These are phyloP conservation scores for Trichosporon faecale DNA, from an alignment of 1,284 basidiomycete species.

Conservation along the genomic window DNA sequence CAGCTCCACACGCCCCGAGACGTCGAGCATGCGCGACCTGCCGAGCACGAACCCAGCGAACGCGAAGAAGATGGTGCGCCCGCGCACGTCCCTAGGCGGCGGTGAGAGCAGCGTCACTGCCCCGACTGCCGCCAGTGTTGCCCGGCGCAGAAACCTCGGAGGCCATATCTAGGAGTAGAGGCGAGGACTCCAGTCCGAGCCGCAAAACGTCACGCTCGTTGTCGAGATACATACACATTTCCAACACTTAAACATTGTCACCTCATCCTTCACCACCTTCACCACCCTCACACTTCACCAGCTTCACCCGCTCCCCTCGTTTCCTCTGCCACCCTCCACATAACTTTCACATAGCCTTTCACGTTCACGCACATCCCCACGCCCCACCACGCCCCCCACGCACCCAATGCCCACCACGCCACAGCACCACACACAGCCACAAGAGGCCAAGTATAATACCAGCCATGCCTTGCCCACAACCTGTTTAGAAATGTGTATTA, in stretches of 20 bases:
- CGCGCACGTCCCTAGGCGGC: background rate
- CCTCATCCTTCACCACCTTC: no score
- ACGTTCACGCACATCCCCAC: background rate
- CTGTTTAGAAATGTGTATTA: background rate
- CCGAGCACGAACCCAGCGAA: background rate
- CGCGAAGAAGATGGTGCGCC: background rate
- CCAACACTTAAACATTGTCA: no score
- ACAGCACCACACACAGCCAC: background rate
- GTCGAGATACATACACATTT: background rate
- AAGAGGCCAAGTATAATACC: background rate
- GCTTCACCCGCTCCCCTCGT: background rate
- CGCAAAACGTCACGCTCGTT: background rate
- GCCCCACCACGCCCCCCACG: background rate
- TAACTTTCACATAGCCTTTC: no score
- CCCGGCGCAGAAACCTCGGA: conserved; percentile 12
- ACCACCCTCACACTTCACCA: background rate
- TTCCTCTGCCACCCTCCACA: no score
- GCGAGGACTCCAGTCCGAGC: background rate
- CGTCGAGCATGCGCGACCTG: background rate
- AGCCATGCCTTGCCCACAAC: no score
- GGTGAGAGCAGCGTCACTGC: conserved; percentile 11
- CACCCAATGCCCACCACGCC: background rate
- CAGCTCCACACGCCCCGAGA: conserved; percentile 10
- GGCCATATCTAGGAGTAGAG: conserved; percentile 14
- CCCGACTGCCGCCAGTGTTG: conserved; percentile 12